These are phyloP conservation scores for Nicotiana undulata DNA, from an alignment of 257 asterid genomes.

Conservation along the genomic window DNA sequence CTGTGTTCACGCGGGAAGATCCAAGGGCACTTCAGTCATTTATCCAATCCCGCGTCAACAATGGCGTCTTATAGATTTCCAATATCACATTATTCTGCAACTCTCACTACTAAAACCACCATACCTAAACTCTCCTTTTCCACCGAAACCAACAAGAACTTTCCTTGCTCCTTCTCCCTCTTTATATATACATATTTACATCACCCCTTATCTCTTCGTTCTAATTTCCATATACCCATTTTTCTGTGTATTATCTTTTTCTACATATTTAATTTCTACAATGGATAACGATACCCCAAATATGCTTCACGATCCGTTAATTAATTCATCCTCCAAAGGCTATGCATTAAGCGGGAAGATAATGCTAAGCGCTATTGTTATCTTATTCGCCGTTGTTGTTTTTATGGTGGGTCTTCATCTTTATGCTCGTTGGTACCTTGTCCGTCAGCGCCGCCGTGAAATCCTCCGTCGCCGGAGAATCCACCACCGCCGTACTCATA, in stretches of 20 bases:
- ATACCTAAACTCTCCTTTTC: not conserved
- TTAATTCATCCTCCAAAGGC: slow-evolving; percentile 11
- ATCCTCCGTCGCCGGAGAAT: slow-evolving; percentile 47
- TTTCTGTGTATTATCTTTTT: not conserved
- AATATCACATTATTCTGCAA: slow-evolving; percentile 15
- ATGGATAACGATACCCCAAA: not conserved
- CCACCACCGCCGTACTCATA: slow-evolving; percentile 30
- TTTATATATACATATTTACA: not conserved
- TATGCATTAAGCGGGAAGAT: slow-evolving; percentile 63
- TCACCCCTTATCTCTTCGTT: not conserved
- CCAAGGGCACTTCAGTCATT: slow-evolving; percentile 29
- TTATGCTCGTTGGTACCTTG: slow-evolving; percentile 49
- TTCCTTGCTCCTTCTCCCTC: slow-evolving; percentile 18
- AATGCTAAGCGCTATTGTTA: slow-evolving; percentile 51
- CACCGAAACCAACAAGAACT: slow-evolving; percentile 45
- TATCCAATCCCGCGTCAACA: slow-evolving; percentile 42
- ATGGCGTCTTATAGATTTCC: slow-evolving; percentile 28
- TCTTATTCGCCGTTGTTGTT: slow-evolving; percentile 50
- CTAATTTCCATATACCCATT: not conserved
- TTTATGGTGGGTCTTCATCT: slow-evolving; percentile 59
- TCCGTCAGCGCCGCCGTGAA: slow-evolving; percentile 47
- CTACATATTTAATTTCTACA: not conserved
- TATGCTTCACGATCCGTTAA: not conserved
- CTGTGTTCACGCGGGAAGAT: not conserved
- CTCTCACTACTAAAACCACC: slow-evolving; percentile 6